Conservation (phyloP, 2,329 filamentous ascomycete species). For the Botrytis sinoallii region DNA sequence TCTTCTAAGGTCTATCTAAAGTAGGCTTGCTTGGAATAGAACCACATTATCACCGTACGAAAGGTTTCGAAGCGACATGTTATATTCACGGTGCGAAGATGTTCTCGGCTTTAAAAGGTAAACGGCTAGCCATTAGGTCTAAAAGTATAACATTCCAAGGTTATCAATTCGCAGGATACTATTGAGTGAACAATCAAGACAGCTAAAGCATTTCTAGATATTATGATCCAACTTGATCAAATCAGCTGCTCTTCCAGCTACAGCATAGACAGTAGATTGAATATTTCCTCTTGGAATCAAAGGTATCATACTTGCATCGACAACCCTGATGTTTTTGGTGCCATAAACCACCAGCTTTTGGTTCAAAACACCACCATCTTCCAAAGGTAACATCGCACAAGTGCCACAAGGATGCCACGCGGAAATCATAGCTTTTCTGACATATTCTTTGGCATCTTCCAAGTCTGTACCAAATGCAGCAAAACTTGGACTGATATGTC, state of each 20-base stretch:
- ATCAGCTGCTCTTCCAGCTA: slow-evolving; percentile 27
- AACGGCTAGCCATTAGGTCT: too few relatives aligned
- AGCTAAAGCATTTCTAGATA: not conserved
- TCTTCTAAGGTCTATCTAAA: not conserved
- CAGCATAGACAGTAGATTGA: slow-evolving; percentile 22
- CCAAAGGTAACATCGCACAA: slow-evolving; percentile 25
- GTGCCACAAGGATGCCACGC: slow-evolving; percentile 23
- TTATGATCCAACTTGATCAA: slow-evolving; percentile 16
- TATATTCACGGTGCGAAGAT: not conserved
- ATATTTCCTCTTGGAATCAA: slow-evolving; percentile 23
- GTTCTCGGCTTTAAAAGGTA: not conserved
- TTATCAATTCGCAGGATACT: not conserved
- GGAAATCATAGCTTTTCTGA: not conserved
- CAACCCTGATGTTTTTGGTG: slow-evolving; percentile 21
- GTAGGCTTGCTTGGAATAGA: not conserved
- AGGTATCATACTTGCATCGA: slow-evolving; percentile 30
- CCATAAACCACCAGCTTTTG: slow-evolving; percentile 25
- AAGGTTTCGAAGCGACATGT: not conserved
- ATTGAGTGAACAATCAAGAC: not conserved
- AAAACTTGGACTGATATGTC: not conserved
- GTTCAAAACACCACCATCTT: slow-evolving; percentile 26
- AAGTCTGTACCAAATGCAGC: slow-evolving; percentile 6
- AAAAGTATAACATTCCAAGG: not conserved
- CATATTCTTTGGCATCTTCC: not conserved
- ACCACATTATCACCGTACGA: not conserved